Base-by-base conservation (phyloP, 169 alveolate genomes). In the Babesia ovata region DNA sequence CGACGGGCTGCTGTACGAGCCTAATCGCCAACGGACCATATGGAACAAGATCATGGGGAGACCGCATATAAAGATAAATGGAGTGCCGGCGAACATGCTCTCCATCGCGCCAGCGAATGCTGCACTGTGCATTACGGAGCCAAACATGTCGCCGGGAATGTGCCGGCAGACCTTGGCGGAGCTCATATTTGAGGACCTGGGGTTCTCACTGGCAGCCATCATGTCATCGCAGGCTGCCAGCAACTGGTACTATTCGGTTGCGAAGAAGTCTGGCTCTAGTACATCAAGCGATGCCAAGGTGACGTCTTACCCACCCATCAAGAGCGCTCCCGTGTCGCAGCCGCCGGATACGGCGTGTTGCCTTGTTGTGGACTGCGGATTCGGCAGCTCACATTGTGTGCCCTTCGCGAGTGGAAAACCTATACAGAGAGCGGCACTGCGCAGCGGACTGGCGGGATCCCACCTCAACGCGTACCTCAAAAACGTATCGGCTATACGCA, bases 351-450 rank as follows among this genome's bases (percentile, higher is more conserved):
- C 85, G 36, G 74, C 91, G n/a, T 89, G 94, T 61, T 91, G 95
- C 44, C 75, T 93, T 26, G 93, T 90, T 26, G 84, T 93, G n/a
- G 96, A 93, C 53, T 87, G 91, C n/a, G 96, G 96, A 3, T 93
- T 84, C 78, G 88, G 93, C 63, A 79, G 87, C 46, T 77, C 92
- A 26, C 92, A 88, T 63, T 76, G 88, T 17, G 89, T 93, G 54
- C 95, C 96, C 9, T 90, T 87, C 62, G 90, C 85, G 46, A 90
- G 92, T 66, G 85, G 90, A 44, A 63, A 70, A 62, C 83, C 95
- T 24, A 63, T 92, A 16, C 94, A 90, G 44, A 73, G 88, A 24
- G 95, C 95, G 44, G 92, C 93, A 21, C 91, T 93, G 36, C 78
- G 95, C 57, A 92, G 92, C 16, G 66, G 67, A 7, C 63, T 88